Conservation (phyloP, 2,329 filamentous ascomycete species). For the Blastomyces gilchristii region DNA sequence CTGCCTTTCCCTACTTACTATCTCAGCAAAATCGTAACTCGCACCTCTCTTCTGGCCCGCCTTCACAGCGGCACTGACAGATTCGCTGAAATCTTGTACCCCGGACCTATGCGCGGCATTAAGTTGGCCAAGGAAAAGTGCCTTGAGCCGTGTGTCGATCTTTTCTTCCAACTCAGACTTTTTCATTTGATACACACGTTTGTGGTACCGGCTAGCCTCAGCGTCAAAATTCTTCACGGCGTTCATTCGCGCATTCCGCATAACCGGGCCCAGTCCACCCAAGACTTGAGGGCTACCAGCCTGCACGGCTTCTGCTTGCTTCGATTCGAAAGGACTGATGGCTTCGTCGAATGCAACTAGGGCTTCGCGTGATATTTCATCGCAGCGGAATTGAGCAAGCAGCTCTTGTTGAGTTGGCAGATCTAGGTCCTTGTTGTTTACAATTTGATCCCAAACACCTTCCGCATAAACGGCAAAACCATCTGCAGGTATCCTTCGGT, state of each 20-base stretch:
- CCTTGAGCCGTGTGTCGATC: constrained; percentile 77
- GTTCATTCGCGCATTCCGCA: constrained; percentile 60
- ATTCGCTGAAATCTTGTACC: constrained; percentile 72
- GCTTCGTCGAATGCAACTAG: constrained; percentile 69
- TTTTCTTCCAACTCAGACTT: constrained; percentile 73
- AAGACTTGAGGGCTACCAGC: constrained; percentile 66
- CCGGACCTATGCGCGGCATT: constrained; percentile 81
- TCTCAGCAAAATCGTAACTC: constrained; percentile 88
- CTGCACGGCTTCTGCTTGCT: constrained; percentile 63
- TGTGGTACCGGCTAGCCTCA: constrained; percentile 91
- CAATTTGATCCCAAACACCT: constrained; percentile 96
- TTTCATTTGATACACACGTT: constrained; percentile 84
- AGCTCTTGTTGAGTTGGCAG: constrained; percentile 94
- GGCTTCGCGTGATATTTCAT: constrained; percentile 89
- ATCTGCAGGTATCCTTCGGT: constrained; percentile 89
- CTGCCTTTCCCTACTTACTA: constrained; percentile 73
- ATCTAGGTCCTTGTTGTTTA: constrained; percentile 96
- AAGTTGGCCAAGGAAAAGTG: constrained; percentile 80
- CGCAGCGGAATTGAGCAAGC: constrained; percentile 91
- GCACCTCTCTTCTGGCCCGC: constrained; percentile 83
- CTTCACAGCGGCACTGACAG: constrained; percentile 80
- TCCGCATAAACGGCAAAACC: constrained; percentile 92
- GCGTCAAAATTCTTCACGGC: constrained; percentile 76
- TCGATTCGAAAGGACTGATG: constrained; percentile 76
- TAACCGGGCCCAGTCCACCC: constrained; percentile 60